Evolutionary conservation across 495 filamentous ascomycete species (phyloP).

Genomic region (Podospora pseudocomata): DNA sequence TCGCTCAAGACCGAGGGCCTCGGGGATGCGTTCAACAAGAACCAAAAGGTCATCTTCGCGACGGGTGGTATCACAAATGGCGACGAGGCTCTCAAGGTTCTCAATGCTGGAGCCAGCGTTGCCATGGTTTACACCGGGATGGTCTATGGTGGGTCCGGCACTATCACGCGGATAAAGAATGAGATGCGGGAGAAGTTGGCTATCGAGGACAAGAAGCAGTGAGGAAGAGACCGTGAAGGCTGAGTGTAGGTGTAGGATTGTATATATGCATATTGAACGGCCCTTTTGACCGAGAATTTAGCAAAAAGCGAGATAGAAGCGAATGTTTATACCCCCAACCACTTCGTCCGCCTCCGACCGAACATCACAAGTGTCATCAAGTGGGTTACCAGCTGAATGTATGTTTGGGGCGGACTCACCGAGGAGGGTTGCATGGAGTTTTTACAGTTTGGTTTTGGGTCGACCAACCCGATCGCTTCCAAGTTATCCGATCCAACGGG

Average conservation of each 20-base stretch:
- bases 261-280: not conserved
- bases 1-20: slow-evolving; percentile 27
- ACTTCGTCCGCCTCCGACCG: not conserved
- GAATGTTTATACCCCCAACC: not conserved
- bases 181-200: slow-evolving; percentile 63
- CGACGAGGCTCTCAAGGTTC: slow-evolving; percentile 68
- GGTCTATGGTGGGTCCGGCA: slow-evolving; percentile 82
- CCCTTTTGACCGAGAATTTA: not conserved
- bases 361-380: not conserved
- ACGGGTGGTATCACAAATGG: slow-evolving; percentile 87
- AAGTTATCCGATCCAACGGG: not conserved
- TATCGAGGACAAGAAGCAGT: slow-evolving; percentile 14
- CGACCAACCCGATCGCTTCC: not conserved
- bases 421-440: not conserved
- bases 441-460: not conserved
- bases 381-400: not conserved
- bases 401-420: not conserved
- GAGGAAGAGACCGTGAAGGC: not conserved
- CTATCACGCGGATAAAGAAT: slow-evolving; percentile 77
- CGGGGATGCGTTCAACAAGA: slow-evolving; percentile 25
- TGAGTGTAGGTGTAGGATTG: not conserved
- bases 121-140: slow-evolving; percentile 80
- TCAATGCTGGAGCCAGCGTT: slow-evolving; percentile 82
- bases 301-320: not conserved
- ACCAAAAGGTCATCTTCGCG: slow-evolving; percentile 82